Conservation (phyloP, 1,284 basidiomycete species). For the Filobasidium uniguttulatum region DNA sequence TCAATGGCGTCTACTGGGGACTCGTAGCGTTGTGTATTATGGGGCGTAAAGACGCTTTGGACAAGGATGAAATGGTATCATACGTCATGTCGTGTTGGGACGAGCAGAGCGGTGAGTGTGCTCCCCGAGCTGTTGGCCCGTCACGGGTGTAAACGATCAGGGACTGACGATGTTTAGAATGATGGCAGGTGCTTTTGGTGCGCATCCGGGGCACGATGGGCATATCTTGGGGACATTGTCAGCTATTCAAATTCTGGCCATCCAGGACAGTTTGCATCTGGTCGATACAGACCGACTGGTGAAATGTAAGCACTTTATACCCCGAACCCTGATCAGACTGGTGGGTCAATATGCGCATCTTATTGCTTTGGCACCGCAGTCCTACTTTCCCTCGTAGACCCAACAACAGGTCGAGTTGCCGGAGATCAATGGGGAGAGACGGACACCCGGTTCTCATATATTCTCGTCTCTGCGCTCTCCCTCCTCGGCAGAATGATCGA, state of each 20-base stretch:
- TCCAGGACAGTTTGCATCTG: conserved; percentile 63
- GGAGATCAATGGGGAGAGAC: conserved; percentile 82
- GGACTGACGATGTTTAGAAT: not conserved
- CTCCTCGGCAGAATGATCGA: conserved; percentile 55
- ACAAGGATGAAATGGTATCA: conserved; percentile 66
- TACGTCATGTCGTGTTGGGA: conserved; percentile 94
- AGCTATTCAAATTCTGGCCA: conserved; percentile 81
- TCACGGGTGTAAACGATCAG: not conserved
- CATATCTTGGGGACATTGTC: conserved; percentile 77
- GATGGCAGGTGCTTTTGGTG: conserved; percentile 66
- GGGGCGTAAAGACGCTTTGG: conserved; percentile 59
- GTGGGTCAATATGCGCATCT: not conserved
- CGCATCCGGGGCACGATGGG: conserved; percentile 84
- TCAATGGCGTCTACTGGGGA: conserved; percentile 97
- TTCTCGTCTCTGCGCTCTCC: conserved; percentile 66
- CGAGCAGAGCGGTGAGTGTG: conserved; percentile 54
- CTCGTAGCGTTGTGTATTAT: conserved; percentile 73
- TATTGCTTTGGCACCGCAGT: conserved; percentile 41
- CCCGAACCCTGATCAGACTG: too few species aligned
- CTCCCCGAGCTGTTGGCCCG: not conserved
- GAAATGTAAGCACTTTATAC: conserved; percentile 50
- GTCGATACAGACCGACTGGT: conserved; percentile 55
- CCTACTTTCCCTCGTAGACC: conserved; percentile 66
- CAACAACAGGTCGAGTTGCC: conserved; percentile 69
- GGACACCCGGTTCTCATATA: conserved; percentile 85